Evolutionary conservation across 2,329 filamentous ascomycete species (phyloP), one percentile per base, ranked within the genome.

Genomic region (Aphanoascus verrucosus): DNA sequence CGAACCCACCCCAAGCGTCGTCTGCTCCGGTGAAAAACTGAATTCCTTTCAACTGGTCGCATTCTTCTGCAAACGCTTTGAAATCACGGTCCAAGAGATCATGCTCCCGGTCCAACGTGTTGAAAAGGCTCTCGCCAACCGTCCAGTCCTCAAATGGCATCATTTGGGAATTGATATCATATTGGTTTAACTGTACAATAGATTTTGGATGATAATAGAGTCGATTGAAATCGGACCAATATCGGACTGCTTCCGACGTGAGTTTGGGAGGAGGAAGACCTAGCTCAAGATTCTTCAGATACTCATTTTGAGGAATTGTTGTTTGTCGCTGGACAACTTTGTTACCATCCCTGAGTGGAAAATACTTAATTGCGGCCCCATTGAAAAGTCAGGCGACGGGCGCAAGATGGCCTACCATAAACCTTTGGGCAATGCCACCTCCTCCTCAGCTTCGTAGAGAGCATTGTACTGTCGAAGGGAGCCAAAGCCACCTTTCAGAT

Each of bases 201-300:
- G 89, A 95, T 52, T 81, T 82, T 7, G 93, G 93, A 65, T 97
- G 90, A 66, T 86, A 96, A 69, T 83, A 98, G n/a, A 93, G 80
- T 23, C 88, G 82, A 61, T 88, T 94, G 69, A 89, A 97, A 69
- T 98, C 93, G 32, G 89, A 94, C 91, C 93, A 98, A 72, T 93
- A 97, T 52, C 88, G 81, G n/a, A 97, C 86, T 9, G 80, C 79
- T 5, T 82, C 79, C 1, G 82, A 76, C 1, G 78, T 84, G 17
- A 95, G 76, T 50, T 75, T 72, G 0, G 85, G 79, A 5, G 83
- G 76, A 2, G 79, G 68, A 4, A 78, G 66, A 19, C 88, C 89
- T 31, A 81, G 71, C 60, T 96, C 86, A 2, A 97, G 80, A 58
- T 82, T 85, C 63, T 81, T 77, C 64, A 94, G 88, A 67, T 95